Base-by-base conservation (phyloP, 75 land plant species). In the Azolla pinnata region DNA sequence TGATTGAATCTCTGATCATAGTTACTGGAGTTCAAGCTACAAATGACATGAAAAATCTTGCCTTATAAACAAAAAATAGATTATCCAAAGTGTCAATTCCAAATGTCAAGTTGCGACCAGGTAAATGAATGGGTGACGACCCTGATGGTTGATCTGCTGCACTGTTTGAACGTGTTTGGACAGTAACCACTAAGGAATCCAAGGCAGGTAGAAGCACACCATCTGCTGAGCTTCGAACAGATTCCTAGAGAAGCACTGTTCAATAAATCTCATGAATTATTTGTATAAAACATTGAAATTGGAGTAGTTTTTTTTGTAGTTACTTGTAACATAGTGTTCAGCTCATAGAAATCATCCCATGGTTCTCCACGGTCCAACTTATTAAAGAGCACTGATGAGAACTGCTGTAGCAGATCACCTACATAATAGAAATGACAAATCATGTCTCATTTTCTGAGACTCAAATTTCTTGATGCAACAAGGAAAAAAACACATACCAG, bases 401-500 rank as follows among this genome's bases (percentile, higher is more conserved):
- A 88, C 52, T 88, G 95, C 73, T 92, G 97, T 60, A 92, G 67
- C 61, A 92, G 69, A 67, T 92, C 97, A 68, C 97, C 97, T 91
- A 67, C 44, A 30, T 48, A 14, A 42, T 10, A 46, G 28, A 24
- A 7, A 38, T 38, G 14, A 38, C 42, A 8, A 38, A 38, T 38
- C 14, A 38, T 38, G 14, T 14, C 7, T 7, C 7, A 48, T 18
- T 12, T 48, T 48, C 21, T 48, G 49, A 46, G 23, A 46, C 49
- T 46, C 49, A 7, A 38, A 38, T 14, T 38, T 38, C 26, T 33
- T 60, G 30, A 30, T 10, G 42, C 9, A 57, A 19, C 56, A 53
- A 61, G 29, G 40, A 26, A 20, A 9, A 46, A 33, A 54, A 23
- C 19, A 14, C 31, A 21, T 82, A 91, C 97, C 97, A 66, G 97